phyloP scores from a whole-genome alignment of 805 yeast genomes.

The Candida vaughaniae region DNA sequence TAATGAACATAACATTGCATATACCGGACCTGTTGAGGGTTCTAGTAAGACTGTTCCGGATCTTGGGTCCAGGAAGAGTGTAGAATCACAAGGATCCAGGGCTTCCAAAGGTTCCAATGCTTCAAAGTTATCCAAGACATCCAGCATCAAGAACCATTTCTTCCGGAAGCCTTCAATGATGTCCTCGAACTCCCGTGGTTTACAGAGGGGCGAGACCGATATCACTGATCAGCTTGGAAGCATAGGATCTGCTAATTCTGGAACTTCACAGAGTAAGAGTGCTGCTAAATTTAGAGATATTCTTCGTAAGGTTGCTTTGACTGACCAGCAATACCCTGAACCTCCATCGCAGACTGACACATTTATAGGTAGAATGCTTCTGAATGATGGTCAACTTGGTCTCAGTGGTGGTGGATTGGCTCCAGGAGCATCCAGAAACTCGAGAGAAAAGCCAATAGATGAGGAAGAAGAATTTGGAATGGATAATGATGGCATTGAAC shows the following conservation, averaged over 20 bases:
- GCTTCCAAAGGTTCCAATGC: constrained; percentile 6
- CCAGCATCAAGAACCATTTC: constrained; percentile 10
- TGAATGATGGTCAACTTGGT: constrained; percentile 21
- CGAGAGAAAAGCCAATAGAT: constrained; percentile 18
- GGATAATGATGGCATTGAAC: constrained; percentile 38
- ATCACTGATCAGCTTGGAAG: constrained; percentile 21
- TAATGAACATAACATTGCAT: neutral
- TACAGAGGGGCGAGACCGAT: constrained; percentile 17
- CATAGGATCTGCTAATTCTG: constrained; percentile 4
- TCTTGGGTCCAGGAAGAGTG: constrained; percentile 2
- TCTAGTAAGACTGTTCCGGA: neutral
- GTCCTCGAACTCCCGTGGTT: constrained; percentile 3
- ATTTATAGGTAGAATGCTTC: constrained; percentile 37
- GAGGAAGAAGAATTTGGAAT: constrained; percentile 33
- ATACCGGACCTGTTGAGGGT: neutral
- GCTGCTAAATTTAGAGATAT: constrained; percentile 26
- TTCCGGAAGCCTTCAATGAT: constrained; percentile 13
- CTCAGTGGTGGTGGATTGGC: constrained; percentile 42
- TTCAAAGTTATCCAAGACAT: constrained; percentile 11
- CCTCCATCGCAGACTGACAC: constrained; percentile 32
- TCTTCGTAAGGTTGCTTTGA: constrained; percentile 35
- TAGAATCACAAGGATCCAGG: constrained; percentile 4
- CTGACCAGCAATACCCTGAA: constrained; percentile 27
- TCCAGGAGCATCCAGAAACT: constrained; percentile 34
- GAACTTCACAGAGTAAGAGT: constrained; percentile 11